Conservation (phyloP, 495 filamentous ascomycete species). For the Pyrenula massariospora region DNA sequence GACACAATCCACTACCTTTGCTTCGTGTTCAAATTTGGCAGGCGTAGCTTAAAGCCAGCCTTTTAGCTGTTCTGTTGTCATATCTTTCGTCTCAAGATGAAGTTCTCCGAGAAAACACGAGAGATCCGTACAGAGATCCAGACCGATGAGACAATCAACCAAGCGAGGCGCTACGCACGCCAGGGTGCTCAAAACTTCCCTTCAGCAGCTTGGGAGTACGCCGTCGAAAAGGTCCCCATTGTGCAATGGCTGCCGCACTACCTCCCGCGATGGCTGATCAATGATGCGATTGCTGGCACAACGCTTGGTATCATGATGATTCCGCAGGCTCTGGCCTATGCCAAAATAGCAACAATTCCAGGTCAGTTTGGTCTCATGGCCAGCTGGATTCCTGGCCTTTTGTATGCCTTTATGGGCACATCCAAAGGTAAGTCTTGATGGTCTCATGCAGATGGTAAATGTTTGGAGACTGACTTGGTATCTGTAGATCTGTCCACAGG, state of each 20-base stretch:
- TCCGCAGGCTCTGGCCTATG: conserved; percentile 37
- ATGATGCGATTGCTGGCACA: conserved; percentile 36
- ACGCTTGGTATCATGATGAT: conserved; percentile 40
- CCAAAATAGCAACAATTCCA: conserved; percentile 39
- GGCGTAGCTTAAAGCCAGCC: no score
- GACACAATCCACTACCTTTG: not conserved
- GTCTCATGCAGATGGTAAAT: not conserved
- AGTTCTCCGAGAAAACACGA: not conserved
- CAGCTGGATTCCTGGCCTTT: conserved; percentile 36
- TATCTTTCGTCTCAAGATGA: not conserved
- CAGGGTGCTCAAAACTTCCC: not conserved
- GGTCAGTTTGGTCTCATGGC: conserved; percentile 39
- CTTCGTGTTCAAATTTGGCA: not conserved
- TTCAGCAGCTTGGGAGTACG: conserved; percentile 16
- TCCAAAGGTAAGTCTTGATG: conserved; percentile 33
- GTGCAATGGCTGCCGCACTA: conserved; percentile 37
- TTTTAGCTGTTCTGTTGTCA: not conserved
- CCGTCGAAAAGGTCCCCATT: conserved; percentile 40
- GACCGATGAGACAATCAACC: not conserved
- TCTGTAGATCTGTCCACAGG: conserved; percentile 33
- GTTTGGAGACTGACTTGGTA: not conserved
- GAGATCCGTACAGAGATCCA: not conserved
- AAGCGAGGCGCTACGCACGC: not conserved
- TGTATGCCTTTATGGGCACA: conserved; percentile 42
- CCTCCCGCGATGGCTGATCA: conserved; percentile 31